Percentiles rank a stretch among this genome's conserved stretches.
These are phyloP conservation scores for Eustoma russellianum DNA, from an alignment of 257 asterid species.

Conservation along the genomic window DNA sequence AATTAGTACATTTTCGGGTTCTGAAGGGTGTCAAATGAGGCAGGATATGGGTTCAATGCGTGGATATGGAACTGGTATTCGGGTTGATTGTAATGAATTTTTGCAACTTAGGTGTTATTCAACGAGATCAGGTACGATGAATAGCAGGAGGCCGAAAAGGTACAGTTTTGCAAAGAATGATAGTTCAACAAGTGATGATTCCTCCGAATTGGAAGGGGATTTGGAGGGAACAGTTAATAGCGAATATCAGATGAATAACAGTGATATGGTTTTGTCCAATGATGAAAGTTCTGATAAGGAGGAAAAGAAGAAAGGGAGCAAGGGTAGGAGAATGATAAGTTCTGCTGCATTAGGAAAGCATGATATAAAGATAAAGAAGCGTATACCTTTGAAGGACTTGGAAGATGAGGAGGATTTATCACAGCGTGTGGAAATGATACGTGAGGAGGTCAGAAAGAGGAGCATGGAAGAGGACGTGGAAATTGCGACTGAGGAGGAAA, in stretches of 20 bases:
- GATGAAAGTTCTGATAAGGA: constrained; percentile 28
- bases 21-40: constrained; percentile 6
- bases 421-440: constrained; percentile 45
- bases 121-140: constrained; percentile 14
- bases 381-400: constrained; percentile 51
- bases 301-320: constrained; percentile 19
- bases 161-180: constrained; percentile 26
- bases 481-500: constrained; percentile 34
- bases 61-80: constrained; percentile 15
- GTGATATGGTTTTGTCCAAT: constrained; percentile 41
- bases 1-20: constrained; percentile 2
- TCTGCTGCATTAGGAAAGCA: constrained; percentile 75
- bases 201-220: constrained; percentile 13
- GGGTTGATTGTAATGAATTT: constrained; percentile 14
- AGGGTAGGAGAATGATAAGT: constrained; percentile 27
- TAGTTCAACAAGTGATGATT: constrained; percentile 22
- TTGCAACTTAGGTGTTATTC: constrained; percentile 32
- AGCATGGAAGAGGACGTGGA: constrained; percentile 26
- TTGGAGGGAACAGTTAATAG: constrained; percentile 13
- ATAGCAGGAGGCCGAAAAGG: constrained; percentile 11
- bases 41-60: constrained; percentile 14
- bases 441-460: constrained; percentile 49
- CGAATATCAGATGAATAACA: constrained; percentile 21
- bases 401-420: constrained; percentile 67
- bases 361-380: constrained; percentile 51